Base-by-base conservation (phyloP, 495 filamentous ascomycete genomes). In the Delitschia confertaspora region DNA sequence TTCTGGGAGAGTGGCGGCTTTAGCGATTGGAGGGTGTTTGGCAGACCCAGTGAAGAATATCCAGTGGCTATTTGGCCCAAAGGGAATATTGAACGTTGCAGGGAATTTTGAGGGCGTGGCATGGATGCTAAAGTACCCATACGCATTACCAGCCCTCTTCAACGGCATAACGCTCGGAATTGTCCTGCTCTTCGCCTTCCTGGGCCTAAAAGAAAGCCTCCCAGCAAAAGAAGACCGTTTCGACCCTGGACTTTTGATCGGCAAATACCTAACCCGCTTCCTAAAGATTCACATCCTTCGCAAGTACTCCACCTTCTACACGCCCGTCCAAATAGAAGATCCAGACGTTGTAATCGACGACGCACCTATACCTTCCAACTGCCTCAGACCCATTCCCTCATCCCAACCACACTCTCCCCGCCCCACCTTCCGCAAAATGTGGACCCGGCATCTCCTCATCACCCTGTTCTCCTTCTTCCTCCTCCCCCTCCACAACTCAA, bases 21-120 rank as follows among this genome's bases (percentile, higher is more conserved):
- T 89, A 2, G 45, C 79, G 2, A 82, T 95, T 58, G 89, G 89
- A 17, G 89, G 89, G 1, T 78, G 82, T 33, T 77, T 96, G 42
- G 83, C 85, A 5, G 76, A 82, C 44, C 89, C 89, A 2, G 76
- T 78, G 2, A 63, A 66, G 5, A 78, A 68, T 32, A 66, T 78
- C 37, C 75, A 80, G 1, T 60, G 63, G 23, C 25, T 84, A 0
- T 84, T 85, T 45, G 82, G 82, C 9, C 60, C 66, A 0, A 24
- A 30, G 16, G 50, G 50, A 61, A 67, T 45, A 75, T 83, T 42
- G 71, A 84, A 57, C 83, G 82, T 11, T 27, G 11, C 23, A 11
- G 8, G 33, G 61, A 63, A 17, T 35, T 82, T 13, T 86, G 87
- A 61, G 75, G 80, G 10, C 54, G 74, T 29, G 76, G 69, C 20